Conservation (phyloP, 163 green algal genomes). For the Chlorella variabilis region DNA sequence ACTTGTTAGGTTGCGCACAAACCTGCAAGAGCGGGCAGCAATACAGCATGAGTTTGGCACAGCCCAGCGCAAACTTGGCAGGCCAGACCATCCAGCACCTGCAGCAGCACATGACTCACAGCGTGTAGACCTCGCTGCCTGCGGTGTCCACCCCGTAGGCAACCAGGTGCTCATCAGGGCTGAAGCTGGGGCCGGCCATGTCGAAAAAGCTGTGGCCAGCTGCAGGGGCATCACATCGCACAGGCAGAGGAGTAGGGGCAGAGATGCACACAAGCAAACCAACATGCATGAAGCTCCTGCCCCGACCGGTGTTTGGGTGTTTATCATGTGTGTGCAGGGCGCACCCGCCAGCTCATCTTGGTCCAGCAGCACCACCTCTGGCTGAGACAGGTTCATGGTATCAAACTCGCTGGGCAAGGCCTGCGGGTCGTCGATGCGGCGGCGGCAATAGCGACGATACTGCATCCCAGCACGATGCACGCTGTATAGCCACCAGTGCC, state of each 20-base stretch:
- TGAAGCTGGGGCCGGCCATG: constrained; percentile 16
- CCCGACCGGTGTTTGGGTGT: too few relatives aligned
- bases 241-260: too few relatives aligned
- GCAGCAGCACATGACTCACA: constrained; percentile 49
- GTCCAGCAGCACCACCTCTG: constrained; percentile 40
- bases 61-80: neutral
- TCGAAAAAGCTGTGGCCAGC: neutral
- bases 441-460: constrained; percentile 65
- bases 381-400: neutral
- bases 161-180: constrained; percentile 62
- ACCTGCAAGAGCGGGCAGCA: neutral
- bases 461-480: constrained; percentile 64
- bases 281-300: too few relatives aligned
- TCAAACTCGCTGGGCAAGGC: constrained; percentile 10
- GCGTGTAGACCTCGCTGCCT: constrained; percentile 81
- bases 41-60: too few relatives aligned
- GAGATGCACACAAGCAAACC: too few relatives aligned
- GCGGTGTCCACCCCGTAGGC: constrained; percentile 81
- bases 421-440: constrained; percentile 38
- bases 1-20: constrained; percentile 14
- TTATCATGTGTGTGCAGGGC: too few relatives aligned
- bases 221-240: too few relatives aligned
- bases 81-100: neutral
- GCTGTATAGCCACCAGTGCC: constrained; percentile 45
- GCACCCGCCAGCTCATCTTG: constrained; percentile 33